phyloP scores from a whole-genome alignment of 306 rosid genomes.

The Adenanthera pavonina region DNA sequence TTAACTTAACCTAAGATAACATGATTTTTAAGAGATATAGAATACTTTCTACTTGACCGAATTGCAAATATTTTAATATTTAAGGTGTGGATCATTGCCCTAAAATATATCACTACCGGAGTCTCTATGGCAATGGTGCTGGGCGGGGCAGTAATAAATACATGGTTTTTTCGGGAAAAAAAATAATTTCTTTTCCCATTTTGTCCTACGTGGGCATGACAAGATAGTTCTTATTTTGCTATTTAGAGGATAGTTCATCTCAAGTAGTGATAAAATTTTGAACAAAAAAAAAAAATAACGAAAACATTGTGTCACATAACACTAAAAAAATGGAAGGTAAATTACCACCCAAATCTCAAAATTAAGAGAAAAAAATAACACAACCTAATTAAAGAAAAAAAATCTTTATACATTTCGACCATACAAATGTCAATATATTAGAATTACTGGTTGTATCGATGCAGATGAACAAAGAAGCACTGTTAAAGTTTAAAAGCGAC shows the following conservation, averaged over 20 bases:
- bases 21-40: no score
- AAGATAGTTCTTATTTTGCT: not conserved
- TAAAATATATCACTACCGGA: not conserved
- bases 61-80: no score
- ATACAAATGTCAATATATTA: not conserved
- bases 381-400: not conserved
- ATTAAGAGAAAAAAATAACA: not conserved
- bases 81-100: no score
- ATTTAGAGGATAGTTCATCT: not conserved
- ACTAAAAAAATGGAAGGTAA: not conserved
- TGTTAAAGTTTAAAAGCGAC: not conserved
- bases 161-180: rapidly evolving
- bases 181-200: not conserved
- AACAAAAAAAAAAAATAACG: not conserved
- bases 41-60: no score
- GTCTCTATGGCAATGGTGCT: not conserved
- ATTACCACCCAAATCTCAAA: not conserved
- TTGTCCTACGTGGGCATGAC: not conserved
- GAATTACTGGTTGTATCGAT: not conserved
- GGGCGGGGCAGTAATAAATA: not conserved
- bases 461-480: not conserved
- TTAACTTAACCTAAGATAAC: no score
- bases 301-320: not conserved
- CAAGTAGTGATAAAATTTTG: not conserved
- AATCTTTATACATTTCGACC: not conserved